Evolutionary conservation across 2,329 filamentous ascomycete species (phyloP).

Genomic region (Ophiostoma sp.): DNA sequence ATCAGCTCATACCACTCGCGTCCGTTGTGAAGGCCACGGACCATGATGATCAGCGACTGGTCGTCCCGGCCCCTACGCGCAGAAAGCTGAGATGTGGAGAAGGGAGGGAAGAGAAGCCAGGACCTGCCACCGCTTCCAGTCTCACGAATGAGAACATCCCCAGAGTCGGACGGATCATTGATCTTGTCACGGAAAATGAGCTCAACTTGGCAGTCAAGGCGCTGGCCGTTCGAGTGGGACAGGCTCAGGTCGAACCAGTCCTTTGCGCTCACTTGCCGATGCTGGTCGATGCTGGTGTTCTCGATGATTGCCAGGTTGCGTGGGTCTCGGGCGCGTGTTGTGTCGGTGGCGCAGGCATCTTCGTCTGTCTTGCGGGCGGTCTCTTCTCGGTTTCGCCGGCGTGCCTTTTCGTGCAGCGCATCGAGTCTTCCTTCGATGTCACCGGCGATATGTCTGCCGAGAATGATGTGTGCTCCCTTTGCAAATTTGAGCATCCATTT

Average conservation of each 20-base stretch:
- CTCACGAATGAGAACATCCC: slow-evolving; percentile 89
- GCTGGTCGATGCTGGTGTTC: slow-evolving; percentile 66
- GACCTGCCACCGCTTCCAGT: slow-evolving; percentile 62
- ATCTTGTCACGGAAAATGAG: slow-evolving; percentile 77
- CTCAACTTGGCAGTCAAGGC: slow-evolving; percentile 84
- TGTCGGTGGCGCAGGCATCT: slow-evolving; percentile 76
- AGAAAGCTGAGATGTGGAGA: slow-evolving; percentile 68
- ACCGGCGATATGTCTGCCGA: slow-evolving; percentile 50
- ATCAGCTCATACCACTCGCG: slow-evolving; percentile 80
- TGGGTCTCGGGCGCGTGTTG: slow-evolving; percentile 71
- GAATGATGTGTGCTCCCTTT: slow-evolving; percentile 58
- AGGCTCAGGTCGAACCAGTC: slow-evolving; percentile 85
- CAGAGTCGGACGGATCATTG: slow-evolving; percentile 58
- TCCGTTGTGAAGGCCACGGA: slow-evolving; percentile 55
- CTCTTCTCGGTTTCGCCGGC: slow-evolving; percentile 57
- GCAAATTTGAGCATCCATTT: slow-evolving; percentile 84
- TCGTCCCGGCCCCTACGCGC: slow-evolving; percentile 67
- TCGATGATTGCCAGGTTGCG: slow-evolving; percentile 67
- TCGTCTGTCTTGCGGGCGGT: slow-evolving; percentile 74
- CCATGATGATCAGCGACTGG: slow-evolving; percentile 77
- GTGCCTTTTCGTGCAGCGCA: slow-evolving; percentile 67
- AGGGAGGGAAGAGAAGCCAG: slow-evolving; percentile 88
- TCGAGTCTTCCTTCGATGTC: slow-evolving; percentile 60
- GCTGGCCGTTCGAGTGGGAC: slow-evolving; percentile 81
- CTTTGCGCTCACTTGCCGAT: slow-evolving; percentile 77